Evolutionary conservation across 768 basidiomycete species (phyloP), one percentile per base, ranked within the genome.

Genomic region (Pilatotrama ljubarskyi): DNA sequence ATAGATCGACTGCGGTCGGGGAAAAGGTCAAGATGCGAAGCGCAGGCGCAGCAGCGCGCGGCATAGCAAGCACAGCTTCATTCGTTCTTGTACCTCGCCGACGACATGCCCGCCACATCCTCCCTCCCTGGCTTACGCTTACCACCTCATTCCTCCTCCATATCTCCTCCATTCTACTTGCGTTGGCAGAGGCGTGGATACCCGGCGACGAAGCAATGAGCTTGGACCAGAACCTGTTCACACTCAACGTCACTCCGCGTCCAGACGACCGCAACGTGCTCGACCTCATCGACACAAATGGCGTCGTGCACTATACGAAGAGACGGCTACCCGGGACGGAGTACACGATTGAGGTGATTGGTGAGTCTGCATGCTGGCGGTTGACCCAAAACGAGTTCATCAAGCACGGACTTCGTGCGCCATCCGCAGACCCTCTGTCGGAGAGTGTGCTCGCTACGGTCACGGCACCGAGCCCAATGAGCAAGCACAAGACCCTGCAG

Each of bases 151-250:
- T 25, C 47, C 11, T 40, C 43, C 17, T 20, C 41, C 29, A 32
- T 32, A 32, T 10, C 29, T 32, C 4, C 5, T 32, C 29, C 29
- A 32, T 10, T 10, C 5, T 32, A 32, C 29, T 4, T 10, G 29
- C 29, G 5, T 4, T 32, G 10, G 29, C 29, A 32, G 29, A 10
- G 29, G 29, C 29, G 10, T 32, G 4, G 10, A 10, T 32, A 5
- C 29, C 10, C 5, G 29, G 29, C 29, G 29, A 32, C 29, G 29
- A 32, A 32, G 20, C 24, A 7, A 93, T 93, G 91, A 90, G 90
- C 69, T 77, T 94, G 55, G 91, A 93, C 72, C 82, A 91, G 72
- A 93, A 93, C 70, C 77, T 94, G 11, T 94, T 93, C 76, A 93
- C 92, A 2, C 84, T 94, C 55, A 73, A 81, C 63, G 74, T 92